Conservation (phyloP, 164 flowering plant species). For the Aristolochia californica region DNA sequence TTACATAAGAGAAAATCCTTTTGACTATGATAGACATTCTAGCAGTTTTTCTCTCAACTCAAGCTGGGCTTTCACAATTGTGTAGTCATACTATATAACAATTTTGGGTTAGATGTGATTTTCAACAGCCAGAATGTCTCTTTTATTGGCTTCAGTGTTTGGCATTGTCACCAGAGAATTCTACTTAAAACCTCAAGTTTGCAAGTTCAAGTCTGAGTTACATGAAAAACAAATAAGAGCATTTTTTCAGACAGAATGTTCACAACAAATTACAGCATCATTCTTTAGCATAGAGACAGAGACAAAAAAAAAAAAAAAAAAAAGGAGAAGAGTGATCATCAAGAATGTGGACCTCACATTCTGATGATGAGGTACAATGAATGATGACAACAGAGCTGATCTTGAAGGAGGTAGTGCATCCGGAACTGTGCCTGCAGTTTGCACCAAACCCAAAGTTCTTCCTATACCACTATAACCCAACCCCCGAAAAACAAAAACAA, state of each 20-base stretch:
- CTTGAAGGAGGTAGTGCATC: conserved; percentile 65
- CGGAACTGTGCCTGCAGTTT: conserved; percentile 50
- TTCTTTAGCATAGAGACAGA: neutral
- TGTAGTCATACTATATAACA: too few species aligned
- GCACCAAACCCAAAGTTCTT: conserved; percentile 44
- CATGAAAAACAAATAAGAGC: too few species aligned
- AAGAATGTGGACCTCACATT: conserved; percentile 35
- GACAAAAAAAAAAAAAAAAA: neutral
- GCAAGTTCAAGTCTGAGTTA: too few species aligned
- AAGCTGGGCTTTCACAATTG: too few species aligned
- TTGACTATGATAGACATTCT: neutral
- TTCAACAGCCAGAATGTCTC: too few species aligned
- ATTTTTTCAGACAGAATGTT: too few species aligned
- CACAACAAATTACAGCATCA: too few species aligned
- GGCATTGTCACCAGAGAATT: too few species aligned
- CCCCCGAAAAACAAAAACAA: conserved; percentile 24
- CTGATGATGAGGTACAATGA: conserved; percentile 39
- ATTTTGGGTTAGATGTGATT: too few species aligned
- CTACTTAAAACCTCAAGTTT: too few species aligned
- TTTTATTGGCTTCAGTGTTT: too few species aligned
- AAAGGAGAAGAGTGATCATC: neutral
- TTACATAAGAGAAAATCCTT: neutral
- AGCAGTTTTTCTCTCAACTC: neutral
- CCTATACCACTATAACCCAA: conserved; percentile 51
- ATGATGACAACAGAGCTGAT: conserved; percentile 54